These are phyloP conservation scores for Sphaerulina populicola DNA, from an alignment of 2,329 filamentous ascomycete species.

Conservation along the genomic window DNA sequence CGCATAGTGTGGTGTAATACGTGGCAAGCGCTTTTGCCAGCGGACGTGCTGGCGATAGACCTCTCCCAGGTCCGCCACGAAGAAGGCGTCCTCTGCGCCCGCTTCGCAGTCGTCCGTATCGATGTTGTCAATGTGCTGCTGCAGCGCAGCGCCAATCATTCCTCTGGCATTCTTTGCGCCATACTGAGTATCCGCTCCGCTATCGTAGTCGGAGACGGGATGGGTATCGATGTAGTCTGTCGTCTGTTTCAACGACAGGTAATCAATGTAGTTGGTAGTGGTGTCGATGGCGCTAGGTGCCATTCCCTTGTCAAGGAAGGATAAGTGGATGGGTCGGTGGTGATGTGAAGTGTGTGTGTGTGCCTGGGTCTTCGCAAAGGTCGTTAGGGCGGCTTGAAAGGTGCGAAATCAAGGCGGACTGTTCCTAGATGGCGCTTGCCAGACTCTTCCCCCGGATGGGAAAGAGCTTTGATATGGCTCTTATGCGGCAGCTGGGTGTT, in stretches of 20 bases:
- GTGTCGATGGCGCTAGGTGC: slow-evolving; percentile 59
- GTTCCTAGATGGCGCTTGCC: slow-evolving; percentile 65
- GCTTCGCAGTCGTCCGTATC: slow-evolving; percentile 81
- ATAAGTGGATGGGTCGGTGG: slow-evolving; percentile 12
- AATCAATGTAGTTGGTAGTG: slow-evolving; percentile 34
- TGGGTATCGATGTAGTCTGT: slow-evolving; percentile 15
- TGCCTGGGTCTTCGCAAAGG: slow-evolving; percentile 26
- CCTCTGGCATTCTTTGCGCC: slow-evolving; percentile 56
- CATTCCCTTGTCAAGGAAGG: slow-evolving; percentile 49
- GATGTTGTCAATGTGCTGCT: slow-evolving; percentile 72
- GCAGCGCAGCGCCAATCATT: slow-evolving; percentile 78
- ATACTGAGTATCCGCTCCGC: slow-evolving; percentile 37
- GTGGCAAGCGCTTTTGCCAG: slow-evolving; percentile 89
- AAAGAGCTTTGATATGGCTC: slow-evolving; percentile 96
- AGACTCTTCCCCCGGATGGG: slow-evolving; percentile 96
- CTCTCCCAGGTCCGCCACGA: slow-evolving; percentile 94
- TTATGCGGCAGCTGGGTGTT: slow-evolving; percentile 98
- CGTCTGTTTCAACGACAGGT: slow-evolving; percentile 34
- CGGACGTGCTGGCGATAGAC: slow-evolving; percentile 97
- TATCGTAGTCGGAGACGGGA: slow-evolving; percentile 21
- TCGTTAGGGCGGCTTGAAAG: slow-evolving; percentile 92
- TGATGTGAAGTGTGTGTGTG: slow-evolving; percentile 14
- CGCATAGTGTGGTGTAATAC: slow-evolving; percentile 94
- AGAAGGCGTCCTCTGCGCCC: slow-evolving; percentile 96
- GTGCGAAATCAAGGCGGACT: slow-evolving; percentile 82